A percentile compares a stretch with the other conserved stretches of the same genome.
Evolutionary conservation across 495 filamentous ascomycete genomes (phyloP).

Genomic region (Penicillium salamii): DNA sequence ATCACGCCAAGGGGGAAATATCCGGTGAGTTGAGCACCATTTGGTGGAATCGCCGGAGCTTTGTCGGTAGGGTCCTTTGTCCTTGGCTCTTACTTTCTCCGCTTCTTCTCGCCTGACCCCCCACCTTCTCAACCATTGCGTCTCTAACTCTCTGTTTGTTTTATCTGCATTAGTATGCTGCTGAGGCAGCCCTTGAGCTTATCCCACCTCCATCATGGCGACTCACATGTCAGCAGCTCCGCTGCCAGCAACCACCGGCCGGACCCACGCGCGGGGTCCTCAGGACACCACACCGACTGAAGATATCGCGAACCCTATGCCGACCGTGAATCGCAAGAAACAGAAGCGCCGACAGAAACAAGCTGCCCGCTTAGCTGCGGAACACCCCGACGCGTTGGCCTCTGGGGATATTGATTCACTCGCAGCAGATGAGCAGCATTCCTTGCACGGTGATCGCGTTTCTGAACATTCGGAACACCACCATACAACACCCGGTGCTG

Average conservation of each 20-base stretch:
- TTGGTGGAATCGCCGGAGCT: slow-evolving; percentile 28
- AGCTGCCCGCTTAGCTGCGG: slow-evolving; percentile 68
- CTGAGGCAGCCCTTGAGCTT: slow-evolving; percentile 21
- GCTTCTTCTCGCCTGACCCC: slow-evolving; percentile 21
- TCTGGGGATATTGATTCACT: slow-evolving; percentile 23
- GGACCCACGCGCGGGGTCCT: slow-evolving; percentile 26
- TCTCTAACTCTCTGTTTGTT: slow-evolving; percentile 2
- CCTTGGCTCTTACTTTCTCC: slow-evolving; percentile 34
- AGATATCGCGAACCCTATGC: slow-evolving; percentile 29
- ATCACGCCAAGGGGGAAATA: slow-evolving; percentile 9
- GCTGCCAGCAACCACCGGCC: slow-evolving; percentile 35
- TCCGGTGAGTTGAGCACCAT: slow-evolving; percentile 16
- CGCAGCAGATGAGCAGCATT: slow-evolving; percentile 21
- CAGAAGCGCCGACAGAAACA: slow-evolving; percentile 79
- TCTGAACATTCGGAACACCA: slow-evolving; percentile 22
- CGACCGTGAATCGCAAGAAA: slow-evolving; percentile 80
- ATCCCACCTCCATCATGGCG: slow-evolving; percentile 31
- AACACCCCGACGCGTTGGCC: slow-evolving; percentile 26
- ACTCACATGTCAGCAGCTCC: slow-evolving; percentile 29
- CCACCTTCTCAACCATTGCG: slow-evolving; percentile 13
- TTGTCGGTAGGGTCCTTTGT: slow-evolving; percentile 33
- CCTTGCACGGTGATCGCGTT: slow-evolving; percentile 31
- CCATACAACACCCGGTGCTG: slow-evolving; percentile 14
- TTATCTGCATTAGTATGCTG: slow-evolving; percentile 9
- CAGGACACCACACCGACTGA: slow-evolving; percentile 27